These are phyloP conservation scores for Candida cerambycidarum DNA, from an alignment of 805 yeast genomes.

Conservation along the genomic window DNA sequence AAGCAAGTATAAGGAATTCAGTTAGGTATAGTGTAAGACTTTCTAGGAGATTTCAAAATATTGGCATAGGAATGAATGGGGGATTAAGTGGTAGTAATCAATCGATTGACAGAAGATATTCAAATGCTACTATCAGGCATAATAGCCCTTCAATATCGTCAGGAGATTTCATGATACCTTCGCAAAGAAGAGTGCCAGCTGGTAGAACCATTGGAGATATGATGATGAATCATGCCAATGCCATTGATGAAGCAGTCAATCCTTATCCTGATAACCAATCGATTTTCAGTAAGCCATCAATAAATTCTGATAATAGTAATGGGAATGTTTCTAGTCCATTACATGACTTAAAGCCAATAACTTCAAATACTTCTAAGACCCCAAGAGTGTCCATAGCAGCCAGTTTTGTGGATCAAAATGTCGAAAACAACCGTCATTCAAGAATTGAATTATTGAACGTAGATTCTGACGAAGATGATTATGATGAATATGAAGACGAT, in stretches of 20 bases:
- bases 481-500: slow-evolving; percentile 40
- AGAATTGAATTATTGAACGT: slow-evolving; percentile 48
- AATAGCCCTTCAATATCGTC: slow-evolving; percentile 15
- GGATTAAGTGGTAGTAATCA: slow-evolving; percentile 14
- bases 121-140: slow-evolving; percentile 15
- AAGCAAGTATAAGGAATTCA: slow-evolving; percentile 80
- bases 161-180: slow-evolving; percentile 15
- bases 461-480: slow-evolving; percentile 37
- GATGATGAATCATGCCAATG: slow-evolving; percentile 52
- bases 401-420: slow-evolving; percentile 24
- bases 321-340: slow-evolving; percentile 7
- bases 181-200: slow-evolving; percentile 15
- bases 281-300: slow-evolving; percentile 25
- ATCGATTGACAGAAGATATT: slow-evolving; percentile 19
- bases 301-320: slow-evolving; percentile 16
- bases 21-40: slow-evolving; percentile 73
- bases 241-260: slow-evolving; percentile 50
- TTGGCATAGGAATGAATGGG: slow-evolving; percentile 13
- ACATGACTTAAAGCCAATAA: slow-evolving; percentile 18
- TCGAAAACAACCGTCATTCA: slow-evolving; percentile 34
- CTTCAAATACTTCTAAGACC: slow-evolving; percentile 9
- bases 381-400: slow-evolving; percentile 29
- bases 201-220: slow-evolving; percentile 63
- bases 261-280: slow-evolving; percentile 25
- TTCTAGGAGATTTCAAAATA: slow-evolving; percentile 35